These are phyloP conservation scores for Coemansia sp. DNA, from an alignment of 192 early-diverging fungal species.

Conservation along the genomic window DNA sequence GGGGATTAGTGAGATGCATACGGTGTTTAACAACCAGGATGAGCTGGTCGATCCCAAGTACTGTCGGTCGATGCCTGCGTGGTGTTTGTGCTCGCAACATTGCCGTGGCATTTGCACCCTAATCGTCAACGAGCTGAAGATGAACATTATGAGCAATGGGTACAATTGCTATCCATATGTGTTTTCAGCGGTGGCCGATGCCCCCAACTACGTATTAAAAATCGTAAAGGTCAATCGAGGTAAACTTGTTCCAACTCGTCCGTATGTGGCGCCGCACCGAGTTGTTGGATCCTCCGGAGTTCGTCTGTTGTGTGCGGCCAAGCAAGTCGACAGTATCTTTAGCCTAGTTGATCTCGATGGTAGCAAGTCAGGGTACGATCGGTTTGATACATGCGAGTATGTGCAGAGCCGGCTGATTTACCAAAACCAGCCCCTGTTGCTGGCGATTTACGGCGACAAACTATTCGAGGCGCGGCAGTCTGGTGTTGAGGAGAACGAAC, in stretches of 20 bases:
- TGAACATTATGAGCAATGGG: constrained; percentile 7
- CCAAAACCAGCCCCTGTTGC: not conserved
- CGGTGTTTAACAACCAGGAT: not conserved
- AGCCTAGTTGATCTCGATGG: too few relatives aligned
- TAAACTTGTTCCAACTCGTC: too few relatives aligned
- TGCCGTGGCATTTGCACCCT: constrained; percentile 39
- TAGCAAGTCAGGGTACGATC: not conserved
- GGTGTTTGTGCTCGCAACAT: constrained; percentile 23
- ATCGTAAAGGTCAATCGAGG: too few relatives aligned
- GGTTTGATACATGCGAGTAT: not conserved
- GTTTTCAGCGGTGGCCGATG: constrained; percentile 1
- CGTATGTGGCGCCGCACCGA: too few relatives aligned
- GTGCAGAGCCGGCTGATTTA: constrained; percentile 12
- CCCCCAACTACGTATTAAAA: not conserved
- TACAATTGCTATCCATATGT: constrained; percentile 13
- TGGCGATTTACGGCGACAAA: constrained; percentile 9
- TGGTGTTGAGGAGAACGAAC: not conserved
- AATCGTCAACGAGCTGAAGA: constrained; percentile 24
- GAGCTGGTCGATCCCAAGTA: not conserved
- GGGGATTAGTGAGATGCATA: not conserved
- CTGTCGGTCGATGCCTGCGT: constrained; percentile 25
- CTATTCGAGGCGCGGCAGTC: not conserved
- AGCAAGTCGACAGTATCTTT: too few relatives aligned
- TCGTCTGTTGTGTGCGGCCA: too few relatives aligned
- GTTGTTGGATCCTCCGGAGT: too few relatives aligned